These are phyloP conservation scores for Hypomontagnella monticulosa DNA, from an alignment of 495 filamentous ascomycete genomes.

Conservation along the genomic window DNA sequence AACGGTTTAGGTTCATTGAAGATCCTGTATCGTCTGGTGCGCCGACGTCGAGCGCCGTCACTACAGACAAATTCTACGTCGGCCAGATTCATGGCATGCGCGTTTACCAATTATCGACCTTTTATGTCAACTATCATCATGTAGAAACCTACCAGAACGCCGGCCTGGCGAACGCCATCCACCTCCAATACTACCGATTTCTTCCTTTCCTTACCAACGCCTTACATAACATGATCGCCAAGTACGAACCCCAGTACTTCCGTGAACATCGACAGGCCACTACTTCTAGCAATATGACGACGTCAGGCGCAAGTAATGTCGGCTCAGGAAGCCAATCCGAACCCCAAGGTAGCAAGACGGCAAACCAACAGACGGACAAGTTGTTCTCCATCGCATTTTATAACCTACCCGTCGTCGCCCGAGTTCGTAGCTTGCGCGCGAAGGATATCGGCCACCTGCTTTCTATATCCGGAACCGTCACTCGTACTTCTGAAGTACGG, in stretches of 20 bases:
- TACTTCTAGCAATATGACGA: conserved; percentile 66
- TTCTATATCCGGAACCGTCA: conserved; percentile 96
- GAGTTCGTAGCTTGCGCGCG: conserved; percentile 88
- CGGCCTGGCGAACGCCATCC: conserved; percentile 82
- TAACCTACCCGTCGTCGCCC: conserved; percentile 92
- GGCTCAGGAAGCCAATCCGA: conserved; percentile 71
- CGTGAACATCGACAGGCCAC: conserved; percentile 84
- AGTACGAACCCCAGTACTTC: conserved; percentile 94
- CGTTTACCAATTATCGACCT: conserved; percentile 86
- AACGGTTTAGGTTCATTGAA: conserved; percentile 71
- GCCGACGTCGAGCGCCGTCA: conserved; percentile 76
- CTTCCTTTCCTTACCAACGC: conserved; percentile 90
- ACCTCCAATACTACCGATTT: conserved; percentile 93
- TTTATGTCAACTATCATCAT: conserved; percentile 97
- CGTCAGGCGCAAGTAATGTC: conserved; percentile 73
- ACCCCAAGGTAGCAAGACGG: conserved; percentile 70
- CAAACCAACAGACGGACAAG: conserved; percentile 97
- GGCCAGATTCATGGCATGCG: conserved; percentile 92
- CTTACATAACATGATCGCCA: conserved; percentile 91
- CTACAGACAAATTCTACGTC: conserved; percentile 94
- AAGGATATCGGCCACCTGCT: conserved; percentile 90
- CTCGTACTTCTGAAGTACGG: conserved; percentile 93
- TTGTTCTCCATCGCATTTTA: conserved; percentile 95
- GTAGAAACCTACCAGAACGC: conserved; percentile 75
- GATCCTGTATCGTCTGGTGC: conserved; percentile 77